phyloP scores from a whole-genome alignment of 805 yeast genomes.

The Candida pseudofarinosa region DNA sequence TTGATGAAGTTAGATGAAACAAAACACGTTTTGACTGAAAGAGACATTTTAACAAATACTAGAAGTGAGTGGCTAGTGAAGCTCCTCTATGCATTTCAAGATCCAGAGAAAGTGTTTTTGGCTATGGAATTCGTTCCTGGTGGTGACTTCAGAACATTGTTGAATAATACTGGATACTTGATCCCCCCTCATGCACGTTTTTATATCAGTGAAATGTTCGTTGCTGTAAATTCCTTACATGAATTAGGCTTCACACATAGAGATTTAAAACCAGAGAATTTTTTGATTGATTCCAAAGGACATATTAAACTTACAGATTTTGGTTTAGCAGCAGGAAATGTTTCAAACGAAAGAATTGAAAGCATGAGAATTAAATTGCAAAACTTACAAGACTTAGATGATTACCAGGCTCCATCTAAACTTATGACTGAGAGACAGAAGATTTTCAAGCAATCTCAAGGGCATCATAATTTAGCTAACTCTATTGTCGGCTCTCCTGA shows the following conservation, averaged over 20 bases:
- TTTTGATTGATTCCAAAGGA: conserved; percentile 83
- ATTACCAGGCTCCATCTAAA: conserved; percentile 60
- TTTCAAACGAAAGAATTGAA: conserved; percentile 88
- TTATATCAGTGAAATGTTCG: conserved; percentile 94
- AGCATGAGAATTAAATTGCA: conserved; percentile 72
- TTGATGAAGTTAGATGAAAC: conserved; percentile 90
- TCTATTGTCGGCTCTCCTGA: conserved; percentile 98
- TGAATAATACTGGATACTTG: conserved; percentile 88
- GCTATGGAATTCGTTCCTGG: conserved; percentile 99
- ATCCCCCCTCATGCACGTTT: conserved; percentile 95
- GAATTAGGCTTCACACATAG: conserved; percentile 95
- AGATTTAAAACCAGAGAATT: conserved; percentile 94
- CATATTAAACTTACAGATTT: conserved; percentile 94
- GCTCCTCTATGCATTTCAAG: conserved; percentile 92
- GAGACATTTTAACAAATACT: conserved; percentile 95
- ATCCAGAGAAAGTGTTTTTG: conserved; percentile 78
- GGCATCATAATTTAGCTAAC: conserved; percentile 83
- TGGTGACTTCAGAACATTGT: conserved; percentile 92
- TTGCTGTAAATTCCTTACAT: conserved; percentile 89
- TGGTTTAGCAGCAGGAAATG: conserved; percentile 95
- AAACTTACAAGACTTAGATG: conserved; percentile 66
- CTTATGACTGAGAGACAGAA: conserved; percentile 84
- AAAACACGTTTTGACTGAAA: conserved; percentile 90
- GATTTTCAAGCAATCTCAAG: conserved; percentile 75
- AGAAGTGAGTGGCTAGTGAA: conserved; percentile 95